A percentile compares a stretch with the other conserved stretches of the same genome.
These are phyloP conservation scores for Penicillium bialowiezense DNA, from an alignment of 495 filamentous ascomycete species.

Conservation along the genomic window DNA sequence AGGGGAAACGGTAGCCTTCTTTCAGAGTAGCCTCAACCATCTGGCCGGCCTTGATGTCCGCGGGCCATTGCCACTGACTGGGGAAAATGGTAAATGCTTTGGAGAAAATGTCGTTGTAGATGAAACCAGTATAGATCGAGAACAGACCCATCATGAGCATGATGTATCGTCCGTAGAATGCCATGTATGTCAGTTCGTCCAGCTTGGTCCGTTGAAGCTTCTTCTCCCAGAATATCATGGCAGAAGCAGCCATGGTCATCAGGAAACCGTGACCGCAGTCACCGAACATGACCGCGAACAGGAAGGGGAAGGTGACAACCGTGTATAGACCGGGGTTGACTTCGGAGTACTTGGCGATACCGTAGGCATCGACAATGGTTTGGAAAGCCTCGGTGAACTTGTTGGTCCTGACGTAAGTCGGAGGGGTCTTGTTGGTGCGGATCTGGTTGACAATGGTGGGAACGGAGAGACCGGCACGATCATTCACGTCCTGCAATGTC, in stretches of 20 bases:
- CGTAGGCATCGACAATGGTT: constrained; percentile 98
- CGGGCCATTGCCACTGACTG: constrained; percentile 85
- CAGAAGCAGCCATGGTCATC: constrained; percentile 72
- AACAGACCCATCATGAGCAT: constrained; percentile 97
- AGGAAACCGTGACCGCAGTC: constrained; percentile 90
- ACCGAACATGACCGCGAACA: constrained; percentile 99
- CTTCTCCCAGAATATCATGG: constrained; percentile 96
- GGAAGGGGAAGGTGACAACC: constrained; percentile 94
- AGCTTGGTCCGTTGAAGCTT: constrained; percentile 77
- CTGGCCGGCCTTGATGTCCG: constrained; percentile 57
- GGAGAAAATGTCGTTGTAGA: constrained; percentile 98
- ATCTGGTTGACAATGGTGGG: constrained; percentile 98
- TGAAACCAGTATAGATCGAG: constrained; percentile 93
- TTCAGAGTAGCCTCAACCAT: constrained; percentile 63
- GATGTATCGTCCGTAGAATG: constrained; percentile 97
- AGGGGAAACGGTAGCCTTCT: constrained; percentile 79
- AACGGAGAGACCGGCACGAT: constrained; percentile 87
- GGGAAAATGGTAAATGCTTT: constrained; percentile 82
- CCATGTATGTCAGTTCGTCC: constrained; percentile 95
- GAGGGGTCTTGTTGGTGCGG: constrained; percentile 90
- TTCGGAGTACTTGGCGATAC: constrained; percentile 93
- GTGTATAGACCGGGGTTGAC: constrained; percentile 94
- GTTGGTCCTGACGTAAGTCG: constrained; percentile 94
- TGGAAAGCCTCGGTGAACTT: constrained; percentile 98
- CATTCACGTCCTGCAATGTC: constrained; percentile 95